Evolutionary conservation across 2,329 filamentous ascomycete species (phyloP).

Genomic region (Lachnellula suecica): DNA sequence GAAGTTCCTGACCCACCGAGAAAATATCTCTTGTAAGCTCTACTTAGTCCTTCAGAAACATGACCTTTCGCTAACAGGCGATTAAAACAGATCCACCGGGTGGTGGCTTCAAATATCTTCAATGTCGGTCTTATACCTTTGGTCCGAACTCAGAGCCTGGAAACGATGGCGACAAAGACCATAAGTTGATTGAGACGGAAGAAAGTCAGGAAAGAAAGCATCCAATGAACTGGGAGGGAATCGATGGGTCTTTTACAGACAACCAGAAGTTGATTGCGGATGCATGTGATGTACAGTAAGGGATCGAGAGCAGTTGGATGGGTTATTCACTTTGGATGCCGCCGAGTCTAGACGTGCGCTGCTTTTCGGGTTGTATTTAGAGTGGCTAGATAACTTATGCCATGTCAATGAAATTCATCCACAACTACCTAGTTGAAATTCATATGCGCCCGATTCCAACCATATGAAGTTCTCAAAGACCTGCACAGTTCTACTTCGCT

Average conservation of each 20-base stretch:
- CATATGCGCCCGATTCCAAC: no score
- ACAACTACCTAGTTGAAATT: no score
- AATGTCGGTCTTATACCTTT: neutral
- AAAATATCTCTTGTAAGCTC: neutral
- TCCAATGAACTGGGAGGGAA: neutral
- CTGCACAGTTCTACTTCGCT: no score
- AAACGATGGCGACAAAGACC: neutral
- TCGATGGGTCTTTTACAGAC: neutral
- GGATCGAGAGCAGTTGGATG: neutral
- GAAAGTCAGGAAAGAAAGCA: neutral
- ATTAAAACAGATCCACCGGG: neutral
- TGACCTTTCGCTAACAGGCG: neutral
- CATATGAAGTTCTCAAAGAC: no score
- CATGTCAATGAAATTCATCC: no score
- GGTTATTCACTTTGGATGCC: no score
- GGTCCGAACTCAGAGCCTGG: neutral
- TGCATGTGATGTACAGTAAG: neutral
- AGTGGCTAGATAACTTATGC: no score
- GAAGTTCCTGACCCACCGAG: neutral
- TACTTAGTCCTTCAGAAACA: neutral
- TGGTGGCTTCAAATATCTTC: neutral
- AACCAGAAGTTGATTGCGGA: neutral
- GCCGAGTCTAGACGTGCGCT: no score
- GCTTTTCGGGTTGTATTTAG: no score
- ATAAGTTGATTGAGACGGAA: neutral